Base-by-base conservation (phyloP, 805 yeast species). In the Kluyveromyces siamensis region DNA sequence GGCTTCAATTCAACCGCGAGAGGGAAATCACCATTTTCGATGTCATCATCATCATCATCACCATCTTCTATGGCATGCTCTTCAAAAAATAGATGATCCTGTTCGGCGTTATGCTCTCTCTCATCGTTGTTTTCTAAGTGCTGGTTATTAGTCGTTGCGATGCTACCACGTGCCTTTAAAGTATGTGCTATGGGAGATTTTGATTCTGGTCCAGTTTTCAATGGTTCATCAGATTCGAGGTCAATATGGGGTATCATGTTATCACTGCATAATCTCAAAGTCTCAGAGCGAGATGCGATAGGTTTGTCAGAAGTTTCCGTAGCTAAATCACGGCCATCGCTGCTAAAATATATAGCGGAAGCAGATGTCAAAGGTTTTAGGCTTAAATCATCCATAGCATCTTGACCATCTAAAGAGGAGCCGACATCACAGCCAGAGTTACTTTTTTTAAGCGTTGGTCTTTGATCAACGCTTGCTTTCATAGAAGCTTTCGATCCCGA, bases 1-100 rank as follows among this genome's bases (percentile, higher is more conserved):
- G 98, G 98, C 47, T 87, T 79, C 50, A 91, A 69, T 63, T 91
- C 97, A 1, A 90, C 96, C 1, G 96, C 86, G 30, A 88, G 67
- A 2, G 89, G 85, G 55, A 73, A 84, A 39, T 72, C 69, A 7
- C 68, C 65, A 9, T 65, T 65, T 9, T 61, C 63, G 11, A 57
- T 61, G 6, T 59, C 63, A 9, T 58, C 61, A 2, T 55, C 60
- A 1, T 55, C 59, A 6, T 57, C 54, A 8, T 45, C 37, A 10
- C 46, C 52, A 42, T 44, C 49, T 8, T 21, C 48, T 8, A 38
- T 39, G 6, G 30, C 41, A 17, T 27, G 35, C 33, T 43, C 45
- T 18, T 43, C 39, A 7, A 6, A 37, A 19, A 11, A 19, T 30
- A 11, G 35, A 30, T 30, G 14, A 3, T 10, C 14, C 14, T 7